Evolutionary conservation across 2,329 filamentous ascomycete genomes (phyloP), one percentile per base, ranked within the genome.

Genomic region (Lecanosticta acicola): DNA sequence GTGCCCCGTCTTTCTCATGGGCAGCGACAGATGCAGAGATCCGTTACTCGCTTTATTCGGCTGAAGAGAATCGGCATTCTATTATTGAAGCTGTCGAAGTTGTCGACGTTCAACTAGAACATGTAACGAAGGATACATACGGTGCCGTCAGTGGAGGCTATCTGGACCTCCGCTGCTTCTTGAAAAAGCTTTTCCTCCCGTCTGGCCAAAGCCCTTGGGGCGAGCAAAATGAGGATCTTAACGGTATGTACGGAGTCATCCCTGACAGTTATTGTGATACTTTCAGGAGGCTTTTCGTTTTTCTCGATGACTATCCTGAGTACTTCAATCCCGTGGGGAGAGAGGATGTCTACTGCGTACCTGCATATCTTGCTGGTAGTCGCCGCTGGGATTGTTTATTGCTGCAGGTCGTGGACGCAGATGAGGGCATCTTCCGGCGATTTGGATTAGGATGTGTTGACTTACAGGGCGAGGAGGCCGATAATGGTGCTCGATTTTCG

Each of bases 1-100:
- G 5, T 13, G 36, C 37, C 5, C 43, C 43, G 13, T 34, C 37
- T 3, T 46, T 37, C 36, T 46, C 43, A 1, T 46, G 43, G 43
- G 24, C 32, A 18, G 39, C 43, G 7, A 21, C 17, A 14, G 34
- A 21, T 3, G n/a, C n/a, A 2, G 10, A 16, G 4, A 33, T 41
- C 20, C 8, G 11, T 3, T 14, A 7, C 9, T 3, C 19, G 10
- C n/a, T n/a, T n/a, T n/a, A n/a, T n/a, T n/a, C n/a, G n/a, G n/a
- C n/a, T n/a, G n/a, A n/a, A n/a, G n/a, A n/a, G n/a, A n/a, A n/a
- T n/a, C n/a, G n/a, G n/a, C n/a, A n/a, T n/a, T 18, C 24, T 29
- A 29, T 7, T 29, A 29, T 29, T 29, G 24, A 29, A 11, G 11
- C 11, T 11, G 24, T 29, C 24, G 24, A 29, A 11, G 24, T 29